Conservation (phyloP, 2,329 filamentous ascomycete species). For the Botrytis medusae region DNA sequence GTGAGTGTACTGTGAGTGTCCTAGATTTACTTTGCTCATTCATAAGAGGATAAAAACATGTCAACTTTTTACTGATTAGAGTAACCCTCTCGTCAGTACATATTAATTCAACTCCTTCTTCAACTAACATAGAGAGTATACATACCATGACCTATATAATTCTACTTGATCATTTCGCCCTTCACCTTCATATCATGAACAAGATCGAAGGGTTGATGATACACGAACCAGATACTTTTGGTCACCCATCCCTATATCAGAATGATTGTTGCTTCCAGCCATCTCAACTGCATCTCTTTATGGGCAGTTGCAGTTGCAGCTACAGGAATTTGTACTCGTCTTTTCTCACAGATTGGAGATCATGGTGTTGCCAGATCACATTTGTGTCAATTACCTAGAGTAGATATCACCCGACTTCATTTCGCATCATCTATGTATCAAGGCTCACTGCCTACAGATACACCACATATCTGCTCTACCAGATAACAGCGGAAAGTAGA, state of each 20-base stretch:
- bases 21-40: background rate
- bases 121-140: background rate
- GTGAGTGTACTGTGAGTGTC: too few relatives aligned
- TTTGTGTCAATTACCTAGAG: background rate
- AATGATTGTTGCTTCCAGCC: background rate
- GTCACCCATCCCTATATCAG: background rate
- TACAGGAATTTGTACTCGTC: too few relatives aligned
- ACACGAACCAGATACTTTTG: background rate
- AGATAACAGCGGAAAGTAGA: too few relatives aligned
- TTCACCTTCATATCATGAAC: too few relatives aligned
- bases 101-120: background rate
- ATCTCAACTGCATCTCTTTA: background rate
- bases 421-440: rapidly evolving
- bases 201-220: background rate
- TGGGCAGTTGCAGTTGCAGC: background rate
- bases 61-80: background rate
- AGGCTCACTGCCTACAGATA: too few relatives aligned
- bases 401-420: rapidly evolving
- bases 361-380: background rate
- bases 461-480: too few relatives aligned
- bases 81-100: too few relatives aligned
- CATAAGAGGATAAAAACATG: background rate
- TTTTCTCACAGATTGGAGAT: too few relatives aligned
- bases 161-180: background rate
- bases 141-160: background rate